These are phyloP conservation scores for Metarhizium brunneum DNA, from an alignment of 2,329 filamentous ascomycete species.

Conservation along the genomic window DNA sequence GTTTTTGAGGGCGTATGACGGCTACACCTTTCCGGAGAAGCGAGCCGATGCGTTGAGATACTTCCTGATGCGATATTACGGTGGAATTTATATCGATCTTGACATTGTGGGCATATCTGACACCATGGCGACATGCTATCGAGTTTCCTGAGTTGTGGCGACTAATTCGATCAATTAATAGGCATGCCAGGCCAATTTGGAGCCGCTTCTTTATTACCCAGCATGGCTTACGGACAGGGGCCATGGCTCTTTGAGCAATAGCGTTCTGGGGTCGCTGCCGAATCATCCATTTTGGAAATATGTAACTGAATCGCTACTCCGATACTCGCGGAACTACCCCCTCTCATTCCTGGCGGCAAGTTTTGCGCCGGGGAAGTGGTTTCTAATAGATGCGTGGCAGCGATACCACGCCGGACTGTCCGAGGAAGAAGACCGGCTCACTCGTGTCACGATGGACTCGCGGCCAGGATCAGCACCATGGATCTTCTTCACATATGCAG, in stretches of 20 bases:
- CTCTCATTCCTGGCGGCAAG: constrained; percentile 4
- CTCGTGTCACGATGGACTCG: constrained; percentile 8
- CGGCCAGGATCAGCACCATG: constrained; percentile 4
- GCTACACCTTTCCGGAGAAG: constrained; percentile 67
- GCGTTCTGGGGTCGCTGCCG: constrained; percentile 6
- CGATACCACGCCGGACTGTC: constrained; percentile 4
- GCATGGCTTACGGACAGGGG: constrained; percentile 6
- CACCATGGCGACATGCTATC: too few species aligned
- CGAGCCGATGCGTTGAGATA: constrained; percentile 71
- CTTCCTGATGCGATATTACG: constrained; percentile 67
- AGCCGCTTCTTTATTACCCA: constrained; percentile 8
- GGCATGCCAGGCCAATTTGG: constrained; percentile 7
- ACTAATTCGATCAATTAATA: constrained; percentile 22
- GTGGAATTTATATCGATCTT: constrained; percentile 73
- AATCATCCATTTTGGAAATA: constrained; percentile 7
- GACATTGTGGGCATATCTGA: constrained; percentile 18
- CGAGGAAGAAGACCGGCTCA: not conserved
- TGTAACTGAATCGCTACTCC: constrained; percentile 3
- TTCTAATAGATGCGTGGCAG: constrained; percentile 6
- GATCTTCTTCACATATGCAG: constrained; percentile 5
- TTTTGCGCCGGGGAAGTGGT: constrained; percentile 7
- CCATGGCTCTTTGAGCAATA: constrained; percentile 6
- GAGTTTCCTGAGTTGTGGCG: too few species aligned
- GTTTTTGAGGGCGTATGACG: constrained; percentile 66
- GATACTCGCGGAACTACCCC: not conserved